Evolutionary conservation across 192 early-diverging fungal genomes (phyloP).

Genomic region (Entomortierella parvispora): DNA sequence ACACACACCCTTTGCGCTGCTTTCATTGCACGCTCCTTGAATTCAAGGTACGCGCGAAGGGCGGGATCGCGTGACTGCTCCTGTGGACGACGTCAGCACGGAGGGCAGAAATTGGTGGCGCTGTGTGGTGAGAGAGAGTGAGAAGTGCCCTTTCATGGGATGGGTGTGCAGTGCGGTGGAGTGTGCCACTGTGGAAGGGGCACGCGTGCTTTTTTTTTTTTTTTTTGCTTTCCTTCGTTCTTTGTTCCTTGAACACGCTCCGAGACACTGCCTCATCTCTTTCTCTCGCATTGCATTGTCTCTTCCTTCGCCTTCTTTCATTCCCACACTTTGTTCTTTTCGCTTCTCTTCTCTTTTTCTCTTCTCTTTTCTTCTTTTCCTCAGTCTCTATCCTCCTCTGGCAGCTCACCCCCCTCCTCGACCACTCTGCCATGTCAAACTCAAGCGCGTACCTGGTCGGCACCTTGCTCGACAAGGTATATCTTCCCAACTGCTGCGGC

Average conservation of each 20-base stretch:
- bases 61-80: too few relatives aligned
- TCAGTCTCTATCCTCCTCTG: neutral
- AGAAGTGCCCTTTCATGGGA: too few relatives aligned
- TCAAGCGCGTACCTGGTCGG: conserved; percentile 73
- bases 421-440: conserved; percentile 45
- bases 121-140: too few relatives aligned
- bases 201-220: neutral
- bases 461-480: conserved; percentile 77
- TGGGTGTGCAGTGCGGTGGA: too few relatives aligned
- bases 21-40: too few relatives aligned
- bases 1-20: too few relatives aligned
- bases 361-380: neutral
- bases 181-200: too few relatives aligned
- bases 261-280: neutral
- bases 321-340: neutral
- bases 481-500: neutral
- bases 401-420: neutral
- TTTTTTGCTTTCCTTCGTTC: neutral
- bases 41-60: too few relatives aligned
- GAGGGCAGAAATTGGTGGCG: too few relatives aligned
- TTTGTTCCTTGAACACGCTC: conserved; percentile 7
- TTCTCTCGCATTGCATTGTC: neutral
- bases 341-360: neutral
- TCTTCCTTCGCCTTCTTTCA: neutral
- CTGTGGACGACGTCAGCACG: too few relatives aligned